phyloP scores from a whole-genome alignment of 176 grass and related monocot genomes.

The bread wheat (Triticum aestivum) region DNA sequence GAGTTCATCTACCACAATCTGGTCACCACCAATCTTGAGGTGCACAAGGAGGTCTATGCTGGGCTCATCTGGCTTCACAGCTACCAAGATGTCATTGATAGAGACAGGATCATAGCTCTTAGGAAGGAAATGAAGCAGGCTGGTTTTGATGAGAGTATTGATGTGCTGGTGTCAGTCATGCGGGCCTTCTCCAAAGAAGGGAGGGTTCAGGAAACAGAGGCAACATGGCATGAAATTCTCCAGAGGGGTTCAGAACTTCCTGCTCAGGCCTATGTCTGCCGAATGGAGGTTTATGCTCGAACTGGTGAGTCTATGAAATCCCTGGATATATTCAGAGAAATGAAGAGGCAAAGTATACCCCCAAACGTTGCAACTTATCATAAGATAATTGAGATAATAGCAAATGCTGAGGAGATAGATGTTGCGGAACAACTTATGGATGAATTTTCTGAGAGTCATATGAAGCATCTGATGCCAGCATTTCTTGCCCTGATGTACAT shows the following conservation, averaged over 20 bases:
- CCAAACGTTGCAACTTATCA: slow-evolving; percentile 78
- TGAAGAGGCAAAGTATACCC: slow-evolving; percentile 68
- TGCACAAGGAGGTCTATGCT: slow-evolving; percentile 73
- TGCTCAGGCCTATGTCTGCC: slow-evolving; percentile 80
- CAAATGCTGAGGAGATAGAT: slow-evolving; percentile 58
- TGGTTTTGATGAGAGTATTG: slow-evolving; percentile 58
- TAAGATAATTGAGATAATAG: slow-evolving; percentile 89
- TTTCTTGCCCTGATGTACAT: slow-evolving; percentile 78
- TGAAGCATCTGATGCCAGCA: slow-evolving; percentile 92
- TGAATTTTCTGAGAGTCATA: slow-evolving; percentile 64
- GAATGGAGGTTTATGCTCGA: slow-evolving; percentile 76
- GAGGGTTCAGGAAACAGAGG: slow-evolving; percentile 75
- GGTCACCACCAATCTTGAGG: slow-evolving; percentile 57
- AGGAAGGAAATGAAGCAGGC: slow-evolving; percentile 72
- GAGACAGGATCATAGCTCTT: slow-evolving; percentile 61
- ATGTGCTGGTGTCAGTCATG: slow-evolving; percentile 90
- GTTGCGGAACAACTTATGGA: slow-evolving; percentile 63
- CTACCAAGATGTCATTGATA: slow-evolving; percentile 89
- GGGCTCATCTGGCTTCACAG: slow-evolving; percentile 98
- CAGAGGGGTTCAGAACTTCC: slow-evolving; percentile 58
- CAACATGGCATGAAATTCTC: slow-evolving; percentile 66
- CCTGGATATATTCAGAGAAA: slow-evolving; percentile 71
- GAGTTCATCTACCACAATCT: slow-evolving; percentile 92
- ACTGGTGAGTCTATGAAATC: slow-evolving; percentile 75
- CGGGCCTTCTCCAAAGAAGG: slow-evolving; percentile 90